A percentile compares a stretch with the other conserved stretches of the same genome.
These are phyloP conservation scores for Candida chauliodis DNA, from an alignment of 805 yeast species.

Conservation along the genomic window DNA sequence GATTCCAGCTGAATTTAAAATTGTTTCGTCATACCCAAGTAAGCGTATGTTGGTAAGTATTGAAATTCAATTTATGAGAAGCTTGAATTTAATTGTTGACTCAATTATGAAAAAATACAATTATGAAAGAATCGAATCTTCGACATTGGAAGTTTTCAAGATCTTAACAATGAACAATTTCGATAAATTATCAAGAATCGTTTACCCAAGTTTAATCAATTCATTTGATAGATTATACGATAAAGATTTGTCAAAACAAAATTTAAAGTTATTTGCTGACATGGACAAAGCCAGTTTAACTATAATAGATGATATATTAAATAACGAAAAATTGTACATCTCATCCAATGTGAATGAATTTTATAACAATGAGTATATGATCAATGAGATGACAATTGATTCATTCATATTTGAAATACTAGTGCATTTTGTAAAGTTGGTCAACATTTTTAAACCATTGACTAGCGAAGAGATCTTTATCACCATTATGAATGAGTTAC, in stretches of 20 bases:
- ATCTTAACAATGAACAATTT: constrained; percentile 43
- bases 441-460: constrained; percentile 37
- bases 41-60: constrained; percentile 37
- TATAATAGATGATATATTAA: constrained; percentile 38
- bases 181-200: constrained; percentile 28
- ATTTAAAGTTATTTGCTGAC: constrained; percentile 38
- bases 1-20: constrained; percentile 20
- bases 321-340: constrained; percentile 32
- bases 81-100: constrained; percentile 38
- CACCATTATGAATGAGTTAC: constrained; percentile 35
- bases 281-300: constrained; percentile 38
- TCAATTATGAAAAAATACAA: constrained; percentile 39
- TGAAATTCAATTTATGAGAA: constrained; percentile 44
- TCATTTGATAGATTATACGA: constrained; percentile 34
- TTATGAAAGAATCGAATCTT: constrained; percentile 18
- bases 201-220: constrained; percentile 29
- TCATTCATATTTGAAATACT: constrained; percentile 37
- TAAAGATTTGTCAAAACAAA: constrained; percentile 33
- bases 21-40: constrained; percentile 36
- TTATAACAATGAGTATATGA: constrained; percentile 12
- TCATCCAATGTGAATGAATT: constrained; percentile 25
- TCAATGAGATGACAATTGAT: constrained; percentile 24
- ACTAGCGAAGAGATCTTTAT: constrained; percentile 34
- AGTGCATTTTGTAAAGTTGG: constrained; percentile 39
- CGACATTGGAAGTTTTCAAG: constrained; percentile 27